Evolutionary conservation across 352 stramenopile species (phyloP), one percentile per base, ranked within the genome.

Genomic region (Phytophthora sojae): DNA sequence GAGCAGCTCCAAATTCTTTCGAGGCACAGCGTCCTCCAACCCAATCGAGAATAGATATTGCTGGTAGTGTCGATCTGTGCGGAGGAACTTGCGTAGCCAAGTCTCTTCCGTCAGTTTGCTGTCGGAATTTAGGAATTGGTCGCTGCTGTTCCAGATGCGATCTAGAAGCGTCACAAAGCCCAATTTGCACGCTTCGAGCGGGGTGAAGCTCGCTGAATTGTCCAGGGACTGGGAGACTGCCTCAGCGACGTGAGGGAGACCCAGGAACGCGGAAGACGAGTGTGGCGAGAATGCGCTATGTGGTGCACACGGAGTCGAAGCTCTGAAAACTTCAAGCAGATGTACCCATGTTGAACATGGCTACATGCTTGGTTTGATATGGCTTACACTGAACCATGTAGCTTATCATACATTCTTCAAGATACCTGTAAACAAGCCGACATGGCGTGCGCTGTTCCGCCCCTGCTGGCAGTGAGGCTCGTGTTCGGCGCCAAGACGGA

Each of bases 1-100:
- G 39, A 63, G 26, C 25, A 45, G 58, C 7, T 60, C 42, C 30
- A 69, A 4, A 47, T 73, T 42, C 42, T 56, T 15, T 2, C 19
- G 26, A 0, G 26, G 26, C 1, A 58, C 56, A 2, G 54, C 69
- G 6, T 69, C 14, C 7, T 25, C 12, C 26, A 69, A 0, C 8
- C 44, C 57, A 6, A 42, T n/a, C 1, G 47, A 49, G 30, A 73
- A 61, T 32, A 61, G 17, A 39, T 57, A 56, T 35, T 76, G 64
- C 37, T 42, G 4, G 26, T 76, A 64, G 23, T 68, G 56, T 51
- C 32, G 21, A 45, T 71, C 44, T 3, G 26, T 44, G 19, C 44
- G 57, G 9, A 61, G 55, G 32, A 32, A 39, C 35, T 15, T 37
- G 14, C 29, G 30, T 23, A 53, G 59, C 59, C 12, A 61, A 19